Base-by-base conservation (phyloP, 176 grass and related monocot species). In the Puya raimondii region DNA sequence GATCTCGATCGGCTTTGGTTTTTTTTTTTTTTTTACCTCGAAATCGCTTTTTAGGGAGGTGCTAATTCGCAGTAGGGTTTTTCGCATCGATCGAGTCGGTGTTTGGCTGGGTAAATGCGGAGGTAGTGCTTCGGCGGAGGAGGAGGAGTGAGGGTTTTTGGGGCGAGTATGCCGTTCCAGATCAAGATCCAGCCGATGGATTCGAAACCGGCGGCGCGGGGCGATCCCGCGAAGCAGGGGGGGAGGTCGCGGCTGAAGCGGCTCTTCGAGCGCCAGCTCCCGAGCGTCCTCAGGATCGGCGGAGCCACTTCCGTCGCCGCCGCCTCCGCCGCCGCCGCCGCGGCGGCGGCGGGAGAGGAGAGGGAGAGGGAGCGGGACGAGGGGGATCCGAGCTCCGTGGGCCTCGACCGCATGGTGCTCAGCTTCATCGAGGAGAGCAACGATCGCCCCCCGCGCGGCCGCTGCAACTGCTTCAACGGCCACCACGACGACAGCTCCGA, bases 401-500 rank as follows among this genome's bases (percentile, higher is more conserved):
- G 73, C 64, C 82, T 97, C 20, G 88, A 97, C 85, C 69, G 63
- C 67, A 90, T 97, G 94, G 87, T 97, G 72, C 68, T 90, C 59
- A 85, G 82, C 74, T 97, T 88, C 77, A 92, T 92, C 69, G 94
- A 97, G 74, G 86, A 90, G 4, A 23, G 52, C 82, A 26, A 78
- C 82, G 82, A 97, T 76, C 81, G 86, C 18, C 89, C 85, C 33
- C 80, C 82, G n/a, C 80, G 87, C 0, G 76, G 85, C 49, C 86
- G 77, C 58, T 85, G 94, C 52, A 97, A 90, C 80, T 97, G 94
- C 87, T 97, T 97, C 50, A 97, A 97, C 71, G 84, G 84, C 66
- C 82, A 93, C 47, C 83, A 79, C 64, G 87, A 90, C 20, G 89
- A 86, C 66, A 88, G 77, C 72, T 88, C 88, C 33, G 89, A 92